Base-by-base conservation (phyloP, 768 basidiomycete species). In the Hygrophorus pudorinus region DNA sequence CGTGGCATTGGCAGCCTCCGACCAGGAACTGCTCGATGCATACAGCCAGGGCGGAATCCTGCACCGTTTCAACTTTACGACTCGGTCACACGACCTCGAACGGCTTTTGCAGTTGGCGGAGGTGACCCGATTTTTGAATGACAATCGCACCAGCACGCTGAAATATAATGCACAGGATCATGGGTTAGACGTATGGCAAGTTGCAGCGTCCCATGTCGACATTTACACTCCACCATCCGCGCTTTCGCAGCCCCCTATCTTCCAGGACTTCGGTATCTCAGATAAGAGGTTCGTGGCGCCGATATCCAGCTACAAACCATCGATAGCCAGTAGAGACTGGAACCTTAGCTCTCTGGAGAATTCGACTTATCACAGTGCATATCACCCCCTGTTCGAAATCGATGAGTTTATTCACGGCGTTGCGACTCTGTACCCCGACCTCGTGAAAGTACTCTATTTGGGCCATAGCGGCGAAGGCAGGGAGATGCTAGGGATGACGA, bases 381-480 rank as follows among this genome's bases (percentile, higher is more conserved):
- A 81, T 56, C 85, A 83, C 51, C 67, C 76, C 0, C 60, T 79
- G 29, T 58, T 62, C 16, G 77, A 78, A 45, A 68, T 82, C 5
- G 60, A 76, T 18, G 46, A 49, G 1, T 81, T 85, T 57, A 57
- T 82, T 11, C 42, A 60, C 30, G 62, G 71, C n/a, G 51, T 85
- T 20, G 67, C 65, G 1, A 57, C 48, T 3, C 50, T 66, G 11
- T 64, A 71, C 48, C 77, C 81, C 0, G 62, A 73, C n/a, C 56
- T 61, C 6, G 69, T 75, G 9, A 48, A 53, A 10, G 45, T 81
- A n/a, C 54, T 67, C 11, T 59, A 58, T 11, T 53, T 87, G 3
- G 85, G 84, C 0, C 70, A 74, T 44, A 75, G 67, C 37, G 72
- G 66, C 3, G 69, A 80, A 56, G 79, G 76, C 2, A 61, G 79